phyloP scores from a whole-genome alignment of 2,329 filamentous ascomycete species.

The Escovopsis sp. region DNA sequence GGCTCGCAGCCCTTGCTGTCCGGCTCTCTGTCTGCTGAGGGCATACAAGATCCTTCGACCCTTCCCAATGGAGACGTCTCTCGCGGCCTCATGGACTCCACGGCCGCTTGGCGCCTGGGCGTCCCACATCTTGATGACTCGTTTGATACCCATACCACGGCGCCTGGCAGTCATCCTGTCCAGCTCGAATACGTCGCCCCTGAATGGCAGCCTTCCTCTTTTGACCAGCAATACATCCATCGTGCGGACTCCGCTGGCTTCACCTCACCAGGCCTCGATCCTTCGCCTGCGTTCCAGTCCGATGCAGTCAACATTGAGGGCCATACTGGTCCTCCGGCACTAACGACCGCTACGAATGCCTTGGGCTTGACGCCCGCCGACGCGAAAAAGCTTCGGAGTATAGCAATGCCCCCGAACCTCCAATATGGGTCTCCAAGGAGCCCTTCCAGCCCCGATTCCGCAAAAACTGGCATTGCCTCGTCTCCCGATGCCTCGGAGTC shows the following conservation, averaged over 20 bases:
- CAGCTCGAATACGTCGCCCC: slow-evolving; percentile 19
- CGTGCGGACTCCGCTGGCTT: slow-evolving; percentile 19
- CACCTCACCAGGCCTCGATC: slow-evolving; percentile 20
- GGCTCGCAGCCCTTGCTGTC: slow-evolving; percentile 24
- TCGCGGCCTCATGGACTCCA: slow-evolving; percentile 16
- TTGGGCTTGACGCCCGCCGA: slow-evolving; percentile 38
- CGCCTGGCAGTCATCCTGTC: slow-evolving; percentile 20
- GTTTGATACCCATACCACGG: slow-evolving; percentile 26
- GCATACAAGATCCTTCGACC: slow-evolving; percentile 19
- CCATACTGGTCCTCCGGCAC: slow-evolving; percentile 15
- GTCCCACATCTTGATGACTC: slow-evolving; percentile 33
- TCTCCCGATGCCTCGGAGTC: slow-evolving; percentile 42
- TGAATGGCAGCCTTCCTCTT: slow-evolving; percentile 21
- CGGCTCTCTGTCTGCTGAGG: slow-evolving; percentile 14
- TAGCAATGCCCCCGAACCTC: slow-evolving; percentile 49
- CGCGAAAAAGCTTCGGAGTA: slow-evolving; percentile 45
- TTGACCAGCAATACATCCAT: slow-evolving; percentile 19
- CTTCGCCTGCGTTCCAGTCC: slow-evolving; percentile 19
- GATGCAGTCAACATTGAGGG: slow-evolving; percentile 8
- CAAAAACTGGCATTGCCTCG: slow-evolving; percentile 31
- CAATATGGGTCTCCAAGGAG: slow-evolving; percentile 46
- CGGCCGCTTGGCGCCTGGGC: slow-evolving; percentile 32
- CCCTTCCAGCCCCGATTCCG: slow-evolving; percentile 43
- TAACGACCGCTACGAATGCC: slow-evolving; percentile 16
- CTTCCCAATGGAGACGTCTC: slow-evolving; percentile 18